Percentiles rank a stretch among this genome's conserved stretches.
phyloP scores from a whole-genome alignment of 2,329 filamentous ascomycete species.

The Sporothrix schenckii region DNA sequence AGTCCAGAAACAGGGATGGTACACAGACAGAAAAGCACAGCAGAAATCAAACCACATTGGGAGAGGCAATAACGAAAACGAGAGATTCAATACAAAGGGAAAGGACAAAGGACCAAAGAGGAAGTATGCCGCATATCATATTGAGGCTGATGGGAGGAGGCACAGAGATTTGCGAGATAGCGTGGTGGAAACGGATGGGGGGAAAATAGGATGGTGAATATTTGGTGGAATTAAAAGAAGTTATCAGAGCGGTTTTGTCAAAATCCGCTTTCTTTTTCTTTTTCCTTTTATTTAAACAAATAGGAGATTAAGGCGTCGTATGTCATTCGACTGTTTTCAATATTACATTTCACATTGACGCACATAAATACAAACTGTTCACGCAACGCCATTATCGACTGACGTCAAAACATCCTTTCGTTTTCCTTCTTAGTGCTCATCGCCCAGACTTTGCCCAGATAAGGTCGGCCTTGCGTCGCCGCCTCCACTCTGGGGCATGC shows the following conservation, averaged over 20 bases:
- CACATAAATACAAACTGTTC: too few relatives aligned
- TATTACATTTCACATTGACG: not conserved
- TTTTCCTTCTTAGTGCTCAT: not conserved
- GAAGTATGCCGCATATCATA: not conserved
- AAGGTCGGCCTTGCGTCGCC: not conserved
- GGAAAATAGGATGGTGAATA: not conserved
- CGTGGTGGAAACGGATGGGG: not conserved
- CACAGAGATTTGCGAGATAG: slow-evolving; percentile 12
- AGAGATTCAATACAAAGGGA: not conserved
- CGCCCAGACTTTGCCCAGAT: not conserved
- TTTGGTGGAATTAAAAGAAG: too few relatives aligned
- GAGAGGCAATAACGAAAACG: too few relatives aligned
- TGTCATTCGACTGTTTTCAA: not conserved
- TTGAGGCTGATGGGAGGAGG: not conserved
- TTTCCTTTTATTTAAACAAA: not conserved
- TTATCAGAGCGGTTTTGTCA: too few relatives aligned
- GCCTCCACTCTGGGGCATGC: not conserved
- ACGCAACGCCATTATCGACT: not conserved
- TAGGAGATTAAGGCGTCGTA: not conserved
- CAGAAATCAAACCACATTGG: slow-evolving; percentile 1
- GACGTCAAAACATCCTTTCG: not conserved
- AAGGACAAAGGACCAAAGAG: not conserved
- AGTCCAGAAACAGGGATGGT: too few relatives aligned
- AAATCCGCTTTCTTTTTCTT: not conserved
- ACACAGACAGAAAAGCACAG: not conserved